Percentiles rank a stretch among this genome's conserved stretches.
These are phyloP conservation scores for Sarocladiaceae sp. DNA, from an alignment of 2,329 filamentous ascomycete species.

Conservation along the genomic window DNA sequence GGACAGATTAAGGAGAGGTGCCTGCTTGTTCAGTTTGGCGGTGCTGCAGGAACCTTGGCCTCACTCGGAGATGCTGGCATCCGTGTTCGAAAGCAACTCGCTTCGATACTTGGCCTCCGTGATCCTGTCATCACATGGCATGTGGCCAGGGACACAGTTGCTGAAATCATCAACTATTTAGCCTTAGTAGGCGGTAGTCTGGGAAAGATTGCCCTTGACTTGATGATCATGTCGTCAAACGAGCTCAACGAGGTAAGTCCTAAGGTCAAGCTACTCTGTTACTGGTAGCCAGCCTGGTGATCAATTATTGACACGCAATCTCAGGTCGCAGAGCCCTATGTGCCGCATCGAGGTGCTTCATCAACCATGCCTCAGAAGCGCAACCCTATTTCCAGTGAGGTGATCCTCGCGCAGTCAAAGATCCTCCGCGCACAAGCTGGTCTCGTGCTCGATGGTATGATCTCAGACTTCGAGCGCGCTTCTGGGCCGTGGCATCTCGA, in stretches of 20 bases:
- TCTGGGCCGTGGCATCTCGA: constrained; percentile 57
- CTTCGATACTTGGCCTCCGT: constrained; percentile 39
- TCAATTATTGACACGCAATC: too few species aligned
- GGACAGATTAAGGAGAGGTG: constrained; percentile 39
- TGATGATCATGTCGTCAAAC: constrained; percentile 55
- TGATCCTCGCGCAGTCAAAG: constrained; percentile 51
- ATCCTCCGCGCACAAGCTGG: constrained; percentile 47
- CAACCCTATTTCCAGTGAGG: constrained; percentile 54
- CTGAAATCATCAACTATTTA: constrained; percentile 49
- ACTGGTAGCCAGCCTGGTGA: too few species aligned
- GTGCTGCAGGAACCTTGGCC: constrained; percentile 51
- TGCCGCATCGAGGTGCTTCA: constrained; percentile 48
- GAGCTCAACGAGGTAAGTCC: constrained; percentile 37
- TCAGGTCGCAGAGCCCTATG: constrained; percentile 53
- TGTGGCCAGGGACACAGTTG: constrained; percentile 48
- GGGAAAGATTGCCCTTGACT: constrained; percentile 51
- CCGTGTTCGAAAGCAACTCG: constrained; percentile 43
- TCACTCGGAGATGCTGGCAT: constrained; percentile 47
- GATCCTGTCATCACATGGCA: constrained; percentile 55
- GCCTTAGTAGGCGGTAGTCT: constrained; percentile 48
- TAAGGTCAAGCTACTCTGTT: too few species aligned
- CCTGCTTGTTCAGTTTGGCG: constrained; percentile 52
- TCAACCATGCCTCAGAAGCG: constrained; percentile 57
- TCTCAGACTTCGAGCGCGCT: constrained; percentile 53
- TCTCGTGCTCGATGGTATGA: constrained; percentile 51